A percentile compares a stretch with the other conserved stretches of the same genome.
Conservation (phyloP, 129 eudicot genomes). For the Silybum marianum region DNA sequence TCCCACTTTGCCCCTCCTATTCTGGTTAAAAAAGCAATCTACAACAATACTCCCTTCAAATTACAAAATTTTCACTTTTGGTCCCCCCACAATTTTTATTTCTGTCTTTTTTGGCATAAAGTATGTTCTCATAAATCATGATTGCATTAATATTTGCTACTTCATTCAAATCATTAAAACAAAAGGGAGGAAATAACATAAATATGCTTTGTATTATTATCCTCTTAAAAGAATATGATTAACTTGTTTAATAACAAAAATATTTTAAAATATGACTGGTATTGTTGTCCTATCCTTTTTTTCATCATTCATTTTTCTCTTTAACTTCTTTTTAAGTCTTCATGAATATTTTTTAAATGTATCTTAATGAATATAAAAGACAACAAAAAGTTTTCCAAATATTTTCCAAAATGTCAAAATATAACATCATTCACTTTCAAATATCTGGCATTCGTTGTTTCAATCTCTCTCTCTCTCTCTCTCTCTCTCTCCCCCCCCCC, state of each 20-base stretch:
- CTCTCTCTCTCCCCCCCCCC: too few relatives aligned
- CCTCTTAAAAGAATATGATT: background rate
- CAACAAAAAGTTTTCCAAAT: too few relatives aligned
- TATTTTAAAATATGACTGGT: too few relatives aligned
- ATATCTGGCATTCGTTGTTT: too few relatives aligned
- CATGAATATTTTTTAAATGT: too few relatives aligned
- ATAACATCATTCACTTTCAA: too few relatives aligned
- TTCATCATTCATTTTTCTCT: background rate
- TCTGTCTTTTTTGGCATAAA: background rate
- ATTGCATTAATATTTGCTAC: background rate
- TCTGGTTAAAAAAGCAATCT: background rate
- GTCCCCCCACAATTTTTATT: background rate
- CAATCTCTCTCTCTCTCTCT: background rate
- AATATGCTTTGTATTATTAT: background rate
- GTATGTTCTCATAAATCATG: too few relatives aligned
- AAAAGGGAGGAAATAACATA: background rate
- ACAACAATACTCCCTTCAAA: background rate
- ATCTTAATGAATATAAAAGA: too few relatives aligned
- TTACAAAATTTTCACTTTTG: background rate
- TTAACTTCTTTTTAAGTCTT: background rate
- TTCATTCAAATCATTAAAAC: background rate
- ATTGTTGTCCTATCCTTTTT: background rate
- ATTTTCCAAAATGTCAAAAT: too few relatives aligned
- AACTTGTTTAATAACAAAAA: too few relatives aligned
- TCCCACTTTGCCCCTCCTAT: slow-evolving; percentile 13